Evolutionary conservation across 2,329 filamentous ascomycete species (phyloP), one percentile per base, ranked within the genome.

Genomic region (Aspergillus phoenicis): DNA sequence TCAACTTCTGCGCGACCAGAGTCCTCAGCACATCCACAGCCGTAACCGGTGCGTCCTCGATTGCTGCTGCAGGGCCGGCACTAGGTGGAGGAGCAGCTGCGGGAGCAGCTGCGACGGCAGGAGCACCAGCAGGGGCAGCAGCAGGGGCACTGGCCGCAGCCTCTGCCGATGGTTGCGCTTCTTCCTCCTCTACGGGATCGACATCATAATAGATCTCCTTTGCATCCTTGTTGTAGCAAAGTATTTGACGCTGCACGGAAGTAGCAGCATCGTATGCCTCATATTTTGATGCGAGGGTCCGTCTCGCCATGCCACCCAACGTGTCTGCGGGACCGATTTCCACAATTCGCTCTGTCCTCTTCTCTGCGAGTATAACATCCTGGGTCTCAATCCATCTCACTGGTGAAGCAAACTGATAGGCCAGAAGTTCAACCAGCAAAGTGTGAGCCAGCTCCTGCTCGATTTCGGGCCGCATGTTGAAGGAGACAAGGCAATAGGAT

Each of bases 351-450:
- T 99, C 95, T 54, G 95, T 96, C 56, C 89, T 90, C 82, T 96
- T 95, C 80, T 98, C 93, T 67, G 90, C 94, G 71, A 99, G 90
- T 74, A 99, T 95, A 71, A 99, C 95, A 94, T 99, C 95, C 82
- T 99, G 95, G 58, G 95, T 99, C 82, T 99, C 95, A 80, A 99
- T 99, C 95, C 95, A 99, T 88, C 95, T 89, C 71, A 99, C 95
- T 54, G 95, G 95, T 58, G 94, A 98, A 72, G 95, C 95, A 80
- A 99, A 99, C 78, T 99, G 95, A 81, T 98, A 99, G 83, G 95
- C 95, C 70, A 99, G 88, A 67, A 99, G 91, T 88, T 99, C 95
- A 68, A 99, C 91, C 77, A 99, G 91, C 81, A 99, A 87, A 70
- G 94, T 98, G 81, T 99, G 94, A 75, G 95, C 91, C 80, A 99